phyloP scores from a whole-genome alignment of 2,329 filamentous ascomycete genomes.

The Fusarium secorum region DNA sequence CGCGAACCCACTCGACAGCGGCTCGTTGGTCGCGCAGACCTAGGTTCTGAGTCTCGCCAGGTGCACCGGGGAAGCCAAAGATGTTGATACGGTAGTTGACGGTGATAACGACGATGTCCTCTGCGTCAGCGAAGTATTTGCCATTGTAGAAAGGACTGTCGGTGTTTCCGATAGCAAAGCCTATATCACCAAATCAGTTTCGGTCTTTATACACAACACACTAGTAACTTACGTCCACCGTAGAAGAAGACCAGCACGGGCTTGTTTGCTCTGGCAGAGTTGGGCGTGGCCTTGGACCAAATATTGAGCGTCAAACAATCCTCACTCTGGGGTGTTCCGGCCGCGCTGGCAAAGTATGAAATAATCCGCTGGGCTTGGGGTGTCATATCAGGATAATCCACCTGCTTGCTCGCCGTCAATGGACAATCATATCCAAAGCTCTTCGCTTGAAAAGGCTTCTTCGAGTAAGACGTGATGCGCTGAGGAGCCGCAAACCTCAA shows the following conservation, averaged over 20 bases:
- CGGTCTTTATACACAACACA: background rate
- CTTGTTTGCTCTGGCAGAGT: slow-evolving; percentile 22
- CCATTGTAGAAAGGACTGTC: slow-evolving; percentile 52
- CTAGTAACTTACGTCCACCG: slow-evolving; percentile 19
- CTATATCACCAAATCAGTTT: slow-evolving; percentile 12
- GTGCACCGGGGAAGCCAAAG: slow-evolving; percentile 52
- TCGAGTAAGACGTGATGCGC: slow-evolving; percentile 24
- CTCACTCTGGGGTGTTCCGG: slow-evolving; percentile 30
- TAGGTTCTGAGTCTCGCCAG: slow-evolving; percentile 36
- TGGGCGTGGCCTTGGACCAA: slow-evolving; percentile 32
- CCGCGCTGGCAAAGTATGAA: slow-evolving; percentile 30
- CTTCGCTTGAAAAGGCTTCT: slow-evolving; percentile 9
- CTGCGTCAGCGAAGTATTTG: slow-evolving; percentile 51
- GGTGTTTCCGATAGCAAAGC: slow-evolving; percentile 50
- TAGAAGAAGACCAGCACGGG: slow-evolving; percentile 37
- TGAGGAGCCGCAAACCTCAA: slow-evolving; percentile 50
- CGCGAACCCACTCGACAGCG: slow-evolving; percentile 46
- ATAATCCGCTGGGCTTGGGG: slow-evolving; percentile 33
- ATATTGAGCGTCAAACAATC: slow-evolving; percentile 37
- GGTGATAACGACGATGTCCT: slow-evolving; percentile 56
- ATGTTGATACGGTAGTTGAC: slow-evolving; percentile 57
- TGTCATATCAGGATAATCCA: slow-evolving; percentile 31
- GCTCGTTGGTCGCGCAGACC: slow-evolving; percentile 44
- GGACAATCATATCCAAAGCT: slow-evolving; percentile 35
- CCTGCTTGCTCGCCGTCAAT: slow-evolving; percentile 19